A percentile compares a stretch with the other conserved stretches of the same genome.
Conservation (phyloP, 1,284 basidiomycete species). For the Malassezia slooffiae region DNA sequence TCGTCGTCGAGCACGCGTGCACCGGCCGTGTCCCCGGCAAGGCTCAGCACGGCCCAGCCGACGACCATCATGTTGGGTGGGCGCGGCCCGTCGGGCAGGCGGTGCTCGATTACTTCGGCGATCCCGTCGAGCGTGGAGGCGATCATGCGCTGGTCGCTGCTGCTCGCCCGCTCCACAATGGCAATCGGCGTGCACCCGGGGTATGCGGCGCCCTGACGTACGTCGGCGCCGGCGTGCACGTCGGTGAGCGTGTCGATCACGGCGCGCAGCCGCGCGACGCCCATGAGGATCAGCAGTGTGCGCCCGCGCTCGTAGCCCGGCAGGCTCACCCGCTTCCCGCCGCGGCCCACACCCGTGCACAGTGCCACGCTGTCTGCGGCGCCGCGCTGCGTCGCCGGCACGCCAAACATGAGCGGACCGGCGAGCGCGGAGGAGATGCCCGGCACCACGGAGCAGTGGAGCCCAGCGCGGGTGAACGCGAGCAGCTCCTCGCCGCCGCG, state of each 20-base stretch:
- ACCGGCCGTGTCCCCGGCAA: slow-evolving; percentile 51
- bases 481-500: slow-evolving; percentile 87
- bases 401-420: slow-evolving; percentile 74
- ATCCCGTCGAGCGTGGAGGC: slow-evolving; percentile 67
- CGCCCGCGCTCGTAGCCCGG: slow-evolving; percentile 73
- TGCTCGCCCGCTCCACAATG: slow-evolving; percentile 81
- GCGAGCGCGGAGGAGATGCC: slow-evolving; percentile 81
- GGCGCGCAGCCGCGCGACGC: slow-evolving; percentile 69
- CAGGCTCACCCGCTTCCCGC: slow-evolving; percentile 69
- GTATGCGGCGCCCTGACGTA: slow-evolving; percentile 55
- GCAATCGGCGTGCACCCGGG: slow-evolving; percentile 73
- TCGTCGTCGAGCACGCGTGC: slow-evolving; percentile 51
- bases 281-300: slow-evolving; percentile 82
- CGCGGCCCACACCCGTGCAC: slow-evolving; percentile 82
- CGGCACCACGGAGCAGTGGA: slow-evolving; percentile 71
- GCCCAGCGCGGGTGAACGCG: slow-evolving; percentile 73
- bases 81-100: slow-evolving; percentile 33
- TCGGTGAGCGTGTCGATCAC: slow-evolving; percentile 58
- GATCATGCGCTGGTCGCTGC: slow-evolving; percentile 78
- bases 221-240: slow-evolving; percentile 14
- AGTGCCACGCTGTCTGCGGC: slow-evolving; percentile 78
- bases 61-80: slow-evolving; percentile 92
- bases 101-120: slow-evolving; percentile 56
- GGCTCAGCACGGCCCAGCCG: slow-evolving; percentile 64
- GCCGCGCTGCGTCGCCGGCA: slow-evolving; percentile 89